Evolutionary conservation across 2,329 filamentous ascomycete genomes (phyloP).

Genomic region (Leptographium galeiforme): DNA sequence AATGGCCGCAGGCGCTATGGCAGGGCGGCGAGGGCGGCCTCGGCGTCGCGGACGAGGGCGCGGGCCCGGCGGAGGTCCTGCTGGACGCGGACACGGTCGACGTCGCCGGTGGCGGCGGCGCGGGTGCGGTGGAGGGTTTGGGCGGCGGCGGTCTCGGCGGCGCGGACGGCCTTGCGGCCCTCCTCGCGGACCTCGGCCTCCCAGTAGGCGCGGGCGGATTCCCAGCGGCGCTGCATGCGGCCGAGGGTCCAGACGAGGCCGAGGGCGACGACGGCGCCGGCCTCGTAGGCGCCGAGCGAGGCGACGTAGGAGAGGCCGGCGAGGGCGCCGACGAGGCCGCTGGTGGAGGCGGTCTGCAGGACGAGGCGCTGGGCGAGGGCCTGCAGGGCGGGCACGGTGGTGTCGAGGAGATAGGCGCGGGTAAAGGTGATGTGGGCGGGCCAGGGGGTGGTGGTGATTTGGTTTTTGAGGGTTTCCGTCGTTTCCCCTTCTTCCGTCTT

Average conservation of each 20-base stretch:
- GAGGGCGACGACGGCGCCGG: slow-evolving; percentile 46
- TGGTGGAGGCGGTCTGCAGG: slow-evolving; percentile 60
- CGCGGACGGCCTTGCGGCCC: slow-evolving; percentile 47
- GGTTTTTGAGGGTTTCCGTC: too few relatives aligned
- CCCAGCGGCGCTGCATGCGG: slow-evolving; percentile 50
- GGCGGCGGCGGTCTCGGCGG: slow-evolving; percentile 38
- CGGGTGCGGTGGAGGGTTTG: slow-evolving; percentile 27
- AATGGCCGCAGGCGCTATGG: slow-evolving; percentile 1
- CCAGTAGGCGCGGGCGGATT: slow-evolving; percentile 46
- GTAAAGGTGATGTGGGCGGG: slow-evolving; percentile 60
- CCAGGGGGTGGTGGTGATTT: slow-evolving; percentile 37
- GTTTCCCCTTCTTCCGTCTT: too few relatives aligned
- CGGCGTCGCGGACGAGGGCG: slow-evolving; percentile 33
- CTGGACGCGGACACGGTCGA: slow-evolving; percentile 6
- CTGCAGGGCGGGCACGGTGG: slow-evolving; percentile 57
- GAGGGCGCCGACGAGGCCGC: slow-evolving; percentile 44
- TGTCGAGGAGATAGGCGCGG: slow-evolving; percentile 50
- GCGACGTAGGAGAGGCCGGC: slow-evolving; percentile 44
- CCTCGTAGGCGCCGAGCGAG: slow-evolving; percentile 43
- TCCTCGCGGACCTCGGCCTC: slow-evolving; percentile 55
- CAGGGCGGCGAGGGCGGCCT: slow-evolving; percentile 32
- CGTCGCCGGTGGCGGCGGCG: slow-evolving; percentile 9
- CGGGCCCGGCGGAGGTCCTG: slow-evolving; percentile 26
- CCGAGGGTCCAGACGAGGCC: slow-evolving; percentile 46
- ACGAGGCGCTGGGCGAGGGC: slow-evolving; percentile 62